Evolutionary conservation across 2,329 filamentous ascomycete species (phyloP), one percentile per base, ranked within the genome.

Genomic region (Podosphaera xanthii): DNA sequence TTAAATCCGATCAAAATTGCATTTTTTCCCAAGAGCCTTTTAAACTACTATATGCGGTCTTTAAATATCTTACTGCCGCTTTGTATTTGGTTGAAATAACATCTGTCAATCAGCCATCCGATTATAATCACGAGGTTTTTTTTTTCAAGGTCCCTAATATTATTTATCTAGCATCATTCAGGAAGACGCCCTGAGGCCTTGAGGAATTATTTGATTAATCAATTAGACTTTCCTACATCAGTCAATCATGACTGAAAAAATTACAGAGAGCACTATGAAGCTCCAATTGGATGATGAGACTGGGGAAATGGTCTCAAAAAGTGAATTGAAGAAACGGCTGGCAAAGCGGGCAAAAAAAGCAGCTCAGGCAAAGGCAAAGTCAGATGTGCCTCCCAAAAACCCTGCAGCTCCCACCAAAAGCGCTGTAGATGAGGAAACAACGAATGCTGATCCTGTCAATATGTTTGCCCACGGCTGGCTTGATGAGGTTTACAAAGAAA

Each of bases 401-500:
- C 59, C 64, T 35, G 63, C 68, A 58, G 62, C 64, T 14, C 61
- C 64, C 30, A 64, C 64, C 44, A 72, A 74, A 38, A 72, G 70
- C 44, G 30, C 57, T 22, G 58, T 60, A 36, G 54, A 54, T 6
- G 52, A 60, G 36, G 65, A 66, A 40, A 65, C 65, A 35, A 62
- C 61, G 36, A 67, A 67, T 34, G 22, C 1, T 22, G 36, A 56
- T 10, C 30, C 34, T 22, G 22, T 36, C 10, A 56, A 35, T 40
- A 89, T 90, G 79, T 91, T 90, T 75, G 86, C 87, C 72, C 78
- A 82, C 67, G 86, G 86, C 46, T 91, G 88, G 72, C 76, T 90
- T 42, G 75, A 77, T 58, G 80, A 84, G 3, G 84, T 90, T 36
- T 87, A 83, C 72, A 78, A 82, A 62, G 79, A 84, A 70, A 77